phyloP scores from a whole-genome alignment of 2,329 filamentous ascomycete species.

The Paecilomyces variotii region DNA sequence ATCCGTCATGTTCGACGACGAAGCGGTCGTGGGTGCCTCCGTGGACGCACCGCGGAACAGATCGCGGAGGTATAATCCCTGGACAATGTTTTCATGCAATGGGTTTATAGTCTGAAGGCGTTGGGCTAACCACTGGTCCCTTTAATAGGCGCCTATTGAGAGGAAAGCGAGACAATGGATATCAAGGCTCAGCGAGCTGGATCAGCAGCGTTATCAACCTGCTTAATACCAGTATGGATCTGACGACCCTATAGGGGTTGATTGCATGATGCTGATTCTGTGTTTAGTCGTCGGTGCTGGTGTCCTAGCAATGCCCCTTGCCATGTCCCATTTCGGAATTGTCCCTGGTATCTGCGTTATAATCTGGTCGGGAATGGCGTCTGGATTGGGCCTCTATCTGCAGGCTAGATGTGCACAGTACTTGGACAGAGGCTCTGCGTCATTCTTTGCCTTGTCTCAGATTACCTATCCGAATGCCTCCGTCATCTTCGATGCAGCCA shows the following conservation, averaged over 20 bases:
- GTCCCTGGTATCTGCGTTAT: constrained; percentile 75
- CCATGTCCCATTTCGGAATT: constrained; percentile 93
- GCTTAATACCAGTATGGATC: constrained; percentile 74
- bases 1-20: constrained; percentile 22
- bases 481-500: constrained; percentile 89
- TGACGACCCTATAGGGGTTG: neutral
- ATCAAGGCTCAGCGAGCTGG: constrained; percentile 72
- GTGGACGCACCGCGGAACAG: constrained; percentile 15
- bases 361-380: constrained; percentile 80
- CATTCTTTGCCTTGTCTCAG: constrained; percentile 95
- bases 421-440: constrained; percentile 76
- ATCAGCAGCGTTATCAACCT: constrained; percentile 89
- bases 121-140: neutral
- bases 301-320: constrained; percentile 89
- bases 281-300: constrained; percentile 78
- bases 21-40: constrained; percentile 20
- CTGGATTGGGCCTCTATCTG: constrained; percentile 89
- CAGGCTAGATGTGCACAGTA: constrained; percentile 91
- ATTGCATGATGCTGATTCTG: neutral
- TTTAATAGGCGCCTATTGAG: constrained; percentile 27
- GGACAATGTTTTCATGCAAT: neutral
- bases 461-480: constrained; percentile 95
- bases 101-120: neutral
- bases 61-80: constrained; percentile 21
- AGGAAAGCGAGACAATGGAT: constrained; percentile 62